Percentiles rank a stretch among this genome's conserved stretches.
phyloP scores from a whole-genome alignment of 371 early-diverging fungal genomes.

The Actinomucor elegans region DNA sequence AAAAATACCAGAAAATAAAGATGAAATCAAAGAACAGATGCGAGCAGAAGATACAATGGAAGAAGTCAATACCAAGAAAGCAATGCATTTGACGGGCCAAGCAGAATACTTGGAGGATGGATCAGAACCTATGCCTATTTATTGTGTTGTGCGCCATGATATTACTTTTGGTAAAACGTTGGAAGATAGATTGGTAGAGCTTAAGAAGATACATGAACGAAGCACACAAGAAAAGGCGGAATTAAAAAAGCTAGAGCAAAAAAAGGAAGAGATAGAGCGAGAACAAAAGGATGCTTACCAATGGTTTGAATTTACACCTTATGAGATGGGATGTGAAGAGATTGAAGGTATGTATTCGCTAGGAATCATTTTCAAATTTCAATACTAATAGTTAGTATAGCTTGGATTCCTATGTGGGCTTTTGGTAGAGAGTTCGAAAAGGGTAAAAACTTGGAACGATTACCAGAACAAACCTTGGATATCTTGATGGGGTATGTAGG shows the following conservation, averaged over 20 bases:
- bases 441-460: conserved; percentile 53
- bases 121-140: conserved; percentile 70
- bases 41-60: conserved; percentile 7
- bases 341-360: conserved; percentile 50
- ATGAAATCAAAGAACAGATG: conserved; percentile 16
- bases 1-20: not conserved
- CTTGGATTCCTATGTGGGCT: conserved; percentile 74
- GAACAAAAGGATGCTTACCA: conserved; percentile 50
- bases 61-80: conserved; percentile 1
- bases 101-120: conserved; percentile 59
- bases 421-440: conserved; percentile 68
- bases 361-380: not conserved
- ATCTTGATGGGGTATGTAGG: conserved; percentile 54
- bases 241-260: conserved; percentile 10
- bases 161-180: conserved; percentile 41
- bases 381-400: conserved; percentile 8
- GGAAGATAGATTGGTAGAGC: conserved; percentile 6
- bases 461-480: conserved; percentile 65
- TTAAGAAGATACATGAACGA: not conserved
- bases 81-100: conserved; percentile 28
- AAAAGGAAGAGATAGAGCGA: conserved; percentile 16
- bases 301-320: conserved; percentile 81
- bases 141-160: conserved; percentile 73
- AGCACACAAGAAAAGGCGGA: not conserved
- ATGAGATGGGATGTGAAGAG: conserved; percentile 74